These are phyloP conservation scores for Chlamydomonas sp. DNA, from an alignment of 139 green algal species.

Conservation along the genomic window DNA sequence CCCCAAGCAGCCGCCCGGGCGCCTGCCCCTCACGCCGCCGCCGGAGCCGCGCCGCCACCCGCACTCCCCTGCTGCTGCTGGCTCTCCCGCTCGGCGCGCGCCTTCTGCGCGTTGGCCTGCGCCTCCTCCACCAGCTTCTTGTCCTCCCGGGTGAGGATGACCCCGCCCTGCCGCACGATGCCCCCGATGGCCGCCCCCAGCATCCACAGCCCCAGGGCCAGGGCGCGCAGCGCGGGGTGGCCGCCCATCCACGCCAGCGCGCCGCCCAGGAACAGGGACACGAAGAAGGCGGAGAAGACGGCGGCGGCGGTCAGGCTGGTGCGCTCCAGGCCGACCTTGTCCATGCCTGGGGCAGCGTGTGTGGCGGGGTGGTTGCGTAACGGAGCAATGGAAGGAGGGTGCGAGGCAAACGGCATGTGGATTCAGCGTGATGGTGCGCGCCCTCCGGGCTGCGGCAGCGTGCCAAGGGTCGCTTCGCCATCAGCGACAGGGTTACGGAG, in stretches of 20 bases:
- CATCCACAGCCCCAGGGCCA: slow-evolving; percentile 38
- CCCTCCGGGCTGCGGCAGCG: too few species aligned
- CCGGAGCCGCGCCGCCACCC: too few species aligned
- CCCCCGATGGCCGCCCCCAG: slow-evolving; percentile 12
- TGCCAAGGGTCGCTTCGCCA: not conserved
- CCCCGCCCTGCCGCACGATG: slow-evolving; percentile 35
- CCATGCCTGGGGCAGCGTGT: slow-evolving; percentile 57
- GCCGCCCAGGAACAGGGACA: slow-evolving; percentile 45
- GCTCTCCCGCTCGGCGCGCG: not conserved
- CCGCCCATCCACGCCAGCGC: slow-evolving; percentile 40
- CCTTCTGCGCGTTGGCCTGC: slow-evolving; percentile 2
- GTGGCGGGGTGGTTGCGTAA: not conserved
- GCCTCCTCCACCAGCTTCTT: slow-evolving; percentile 14
- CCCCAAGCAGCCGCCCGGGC: too few species aligned
- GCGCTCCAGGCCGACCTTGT: slow-evolving; percentile 58
- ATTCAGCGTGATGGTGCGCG: not conserved
- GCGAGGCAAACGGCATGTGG: not conserved
- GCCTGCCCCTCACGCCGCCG: too few species aligned
- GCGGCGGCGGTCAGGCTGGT: slow-evolving; percentile 43
- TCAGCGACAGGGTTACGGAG: too few species aligned
- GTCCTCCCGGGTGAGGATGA: slow-evolving; percentile 36
- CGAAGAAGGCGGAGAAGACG: slow-evolving; percentile 35
- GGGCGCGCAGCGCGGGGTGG: not conserved
- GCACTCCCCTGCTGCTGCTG: not conserved
- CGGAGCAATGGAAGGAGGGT: not conserved